A percentile compares a stretch with the other conserved stretches of the same genome.
Conservation (phyloP, 441 rosid species). For the Arabidopsis lyrata region DNA sequence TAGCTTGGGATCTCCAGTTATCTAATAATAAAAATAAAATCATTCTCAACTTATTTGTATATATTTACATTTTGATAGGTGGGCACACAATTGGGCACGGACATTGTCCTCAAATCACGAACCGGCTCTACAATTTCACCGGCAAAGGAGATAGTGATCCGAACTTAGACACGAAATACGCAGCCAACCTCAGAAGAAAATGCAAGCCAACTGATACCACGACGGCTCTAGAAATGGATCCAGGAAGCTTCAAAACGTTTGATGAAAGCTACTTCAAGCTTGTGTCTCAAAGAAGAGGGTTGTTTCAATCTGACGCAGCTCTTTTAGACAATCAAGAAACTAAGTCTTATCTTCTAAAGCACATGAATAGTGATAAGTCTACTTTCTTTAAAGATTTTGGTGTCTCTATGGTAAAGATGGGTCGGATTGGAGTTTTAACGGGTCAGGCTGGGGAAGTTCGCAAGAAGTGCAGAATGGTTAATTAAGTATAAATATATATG, state of each 20-base stretch:
- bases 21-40: background rate
- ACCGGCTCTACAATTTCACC: constrained; percentile 71
- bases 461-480: constrained; percentile 49
- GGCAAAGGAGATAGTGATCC: constrained; percentile 68
- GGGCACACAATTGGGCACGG: constrained; percentile 68
- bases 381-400: constrained; percentile 62
- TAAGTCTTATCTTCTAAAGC: constrained; percentile 22
- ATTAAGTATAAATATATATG: constrained; percentile 12
- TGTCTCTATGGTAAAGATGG: constrained; percentile 60
- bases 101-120: constrained; percentile 52
- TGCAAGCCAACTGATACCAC: constrained; percentile 51
- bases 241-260: constrained; percentile 49
- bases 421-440: constrained; percentile 51
- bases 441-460: constrained; percentile 57
- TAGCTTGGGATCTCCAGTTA: background rate
- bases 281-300: constrained; percentile 53
- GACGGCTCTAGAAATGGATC: constrained; percentile 58
- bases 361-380: constrained; percentile 9
- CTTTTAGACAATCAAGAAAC: constrained; percentile 53
- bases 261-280: constrained; percentile 51
- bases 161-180: constrained; percentile 48
- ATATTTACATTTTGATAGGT: constrained; percentile 43
- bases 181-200: constrained; percentile 48
- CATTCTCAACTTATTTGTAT: background rate
- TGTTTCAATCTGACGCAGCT: constrained; percentile 71